Base-by-base conservation (phyloP, 176 grass and related monocot species). In the Olyra latifolia region DNA sequence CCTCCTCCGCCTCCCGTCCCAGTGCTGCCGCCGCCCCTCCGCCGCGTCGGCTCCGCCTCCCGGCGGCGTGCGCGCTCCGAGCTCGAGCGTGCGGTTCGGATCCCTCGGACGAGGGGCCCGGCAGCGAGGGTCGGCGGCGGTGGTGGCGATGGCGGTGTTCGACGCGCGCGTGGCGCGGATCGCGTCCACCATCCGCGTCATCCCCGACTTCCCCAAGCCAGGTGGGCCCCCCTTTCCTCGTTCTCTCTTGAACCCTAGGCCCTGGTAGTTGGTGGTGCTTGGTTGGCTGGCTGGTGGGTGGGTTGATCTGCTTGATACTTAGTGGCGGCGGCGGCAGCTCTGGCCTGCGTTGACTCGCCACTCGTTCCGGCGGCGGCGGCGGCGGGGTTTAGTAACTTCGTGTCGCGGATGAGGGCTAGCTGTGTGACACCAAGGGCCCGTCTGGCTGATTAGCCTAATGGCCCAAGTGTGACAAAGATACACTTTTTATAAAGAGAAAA, bases 141-240 rank as follows among this genome's bases (percentile, higher is more conserved):
- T 74, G 16, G 72, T 20, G 30, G 32, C 32, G 32, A 35, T 35
- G 63, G 92, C 90, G 94, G 85, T 82, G 14, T 75, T 76, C 59
- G 90, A 99, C 60, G 82, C 25, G 65, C 92, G 96, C 84, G 61
- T 99, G 53, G 63, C 66, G 69, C 69, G 84, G 78, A 95, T 99
- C 84, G 82, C 92, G 15, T 70, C 88, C 47, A 78, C 90, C 70
- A 99, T 99, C 84, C 90, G 96, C 83, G 90, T 93, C 77, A 98
- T 98, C 78, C 90, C 84, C 23, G 82, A 98, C 80, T 98, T 93
- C 71, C 96, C 96, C 71, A 98, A 93, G 85, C 96, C 96, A 32
- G 96, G 92, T 98, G 28, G 39, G n/a, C 0, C 49, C n/a, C 9
- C n/a, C 24, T 0, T 10, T 6, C 9, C 1, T 2, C 28, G 0